Evolutionary conservation across 108 stramenopile genomes (phyloP), one percentile per base, ranked within the genome.

Genomic region (Poteriospumella lacustris): DNA sequence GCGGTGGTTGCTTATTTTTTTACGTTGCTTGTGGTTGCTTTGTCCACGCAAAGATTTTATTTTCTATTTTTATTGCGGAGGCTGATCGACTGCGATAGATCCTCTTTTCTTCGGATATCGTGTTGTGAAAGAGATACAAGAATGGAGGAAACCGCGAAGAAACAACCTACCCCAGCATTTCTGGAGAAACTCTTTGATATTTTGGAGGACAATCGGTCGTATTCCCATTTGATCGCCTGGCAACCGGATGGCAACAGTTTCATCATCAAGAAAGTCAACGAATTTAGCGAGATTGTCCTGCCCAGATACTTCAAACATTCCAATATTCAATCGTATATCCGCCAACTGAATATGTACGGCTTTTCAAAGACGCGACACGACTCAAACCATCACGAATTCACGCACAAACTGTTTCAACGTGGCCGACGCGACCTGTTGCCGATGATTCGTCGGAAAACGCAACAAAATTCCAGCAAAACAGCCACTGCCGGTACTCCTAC

Each of bases 261-360:
- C 47, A 52, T 52, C 47, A 52, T 52, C 47, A 52, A 52, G 19
- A 52, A 52, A 19, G 47, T 52, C 47, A 9, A 67, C 19, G 64
- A 67, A 19, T 67, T 67, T 19, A 15, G 12, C 19, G 40, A 67
- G 44, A 43, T 79, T 34, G 76, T 84, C 19, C 79, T 95, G 29
- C 91, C 91, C 15, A 86, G 90, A 43, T 95, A 86, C 68, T 95
- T 95, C 90, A 95, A 95, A 85, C 94, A 95, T 86, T 91, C 89
- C 77, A 93, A 95, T 87, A 93, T 92, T 78, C 81, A 83, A 5
- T 88, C 87, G 41, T 95, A 93, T 77, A 92, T 95, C 9, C 91
- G 95, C 0, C 95, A 95, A 72, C 86, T 95, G 56, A 95, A 95
- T 79, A 92, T 95, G 78, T 95, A 93, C 68, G 93, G 92, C 26